These are phyloP conservation scores for Calonectria montana DNA, from an alignment of 2,329 filamentous ascomycete species.

Conservation along the genomic window DNA sequence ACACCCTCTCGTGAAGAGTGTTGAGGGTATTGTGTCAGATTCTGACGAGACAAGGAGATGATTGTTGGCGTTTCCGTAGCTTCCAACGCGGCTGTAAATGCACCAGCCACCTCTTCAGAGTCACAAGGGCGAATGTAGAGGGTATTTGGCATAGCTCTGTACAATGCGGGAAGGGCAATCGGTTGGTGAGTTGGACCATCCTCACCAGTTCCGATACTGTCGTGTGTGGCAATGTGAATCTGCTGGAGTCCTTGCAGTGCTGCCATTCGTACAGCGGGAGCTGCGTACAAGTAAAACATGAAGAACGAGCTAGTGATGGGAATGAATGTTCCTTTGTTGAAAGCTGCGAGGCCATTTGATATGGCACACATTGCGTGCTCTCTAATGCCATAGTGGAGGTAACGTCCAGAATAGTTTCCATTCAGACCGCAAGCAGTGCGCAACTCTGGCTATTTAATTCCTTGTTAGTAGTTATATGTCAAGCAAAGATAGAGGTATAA, in stretches of 20 bases:
- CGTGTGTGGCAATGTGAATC: slow-evolving; percentile 72
- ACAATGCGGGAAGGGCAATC: slow-evolving; percentile 66
- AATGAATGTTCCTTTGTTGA: slow-evolving; percentile 63
- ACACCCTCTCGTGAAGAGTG: slow-evolving; percentile 54
- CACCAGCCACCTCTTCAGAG: slow-evolving; percentile 67
- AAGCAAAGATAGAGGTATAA: slow-evolving; percentile 62
- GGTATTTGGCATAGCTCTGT: slow-evolving; percentile 72
- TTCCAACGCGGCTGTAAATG: slow-evolving; percentile 61
- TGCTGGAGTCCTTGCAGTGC: slow-evolving; percentile 65
- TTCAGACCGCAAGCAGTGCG: slow-evolving; percentile 42
- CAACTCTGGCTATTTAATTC: slow-evolving; percentile 31
- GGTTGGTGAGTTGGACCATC: slow-evolving; percentile 74
- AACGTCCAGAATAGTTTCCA: slow-evolving; percentile 65
- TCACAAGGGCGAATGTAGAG: slow-evolving; percentile 70
- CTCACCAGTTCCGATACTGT: slow-evolving; percentile 69
- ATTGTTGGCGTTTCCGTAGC: slow-evolving; percentile 55
- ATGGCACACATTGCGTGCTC: slow-evolving; percentile 72
- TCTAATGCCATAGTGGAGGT: slow-evolving; percentile 70
- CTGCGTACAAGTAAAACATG: slow-evolving; percentile 72
- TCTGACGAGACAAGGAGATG: slow-evolving; percentile 60
- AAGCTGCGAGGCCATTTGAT: slow-evolving; percentile 70
- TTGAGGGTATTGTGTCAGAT: slow-evolving; percentile 49
- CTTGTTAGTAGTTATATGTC: slow-evolving; percentile 23
- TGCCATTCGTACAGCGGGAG: slow-evolving; percentile 70
- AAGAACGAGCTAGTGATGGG: slow-evolving; percentile 70